Evolutionary conservation across 495 filamentous ascomycete species (phyloP).

Genomic region (Lepraria neglecta): DNA sequence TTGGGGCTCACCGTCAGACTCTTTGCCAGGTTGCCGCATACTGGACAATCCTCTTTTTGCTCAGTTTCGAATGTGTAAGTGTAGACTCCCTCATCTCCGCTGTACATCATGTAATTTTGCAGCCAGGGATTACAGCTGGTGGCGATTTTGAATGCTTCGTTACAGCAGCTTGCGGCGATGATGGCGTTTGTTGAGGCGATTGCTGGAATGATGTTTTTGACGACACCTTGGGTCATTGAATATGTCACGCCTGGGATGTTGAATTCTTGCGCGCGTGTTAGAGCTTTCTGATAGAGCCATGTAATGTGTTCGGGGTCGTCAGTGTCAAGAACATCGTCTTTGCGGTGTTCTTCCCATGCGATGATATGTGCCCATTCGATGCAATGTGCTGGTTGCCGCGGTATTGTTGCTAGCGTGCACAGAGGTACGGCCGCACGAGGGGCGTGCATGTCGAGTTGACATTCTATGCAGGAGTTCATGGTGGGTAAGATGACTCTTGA

Average conservation of each 20-base stretch:
- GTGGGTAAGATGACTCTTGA: conserved; percentile 88
- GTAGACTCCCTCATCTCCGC: conserved; percentile 87
- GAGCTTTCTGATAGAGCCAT: conserved; percentile 88
- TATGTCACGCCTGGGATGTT: conserved; percentile 92
- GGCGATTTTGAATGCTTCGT: conserved; percentile 92
- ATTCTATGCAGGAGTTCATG: conserved; percentile 93
- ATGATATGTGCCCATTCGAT: conserved; percentile 98
- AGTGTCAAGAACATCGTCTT: conserved; percentile 69
- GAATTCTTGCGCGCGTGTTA: conserved; percentile 75
- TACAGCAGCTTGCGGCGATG: conserved; percentile 90
- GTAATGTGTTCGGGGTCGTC: conserved; percentile 96
- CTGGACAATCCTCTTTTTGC: conserved; percentile 87
- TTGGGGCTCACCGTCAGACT: conserved; percentile 63
- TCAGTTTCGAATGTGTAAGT: conserved; percentile 94
- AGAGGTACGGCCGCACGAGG: conserved; percentile 89
- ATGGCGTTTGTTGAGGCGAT: conserved; percentile 98
- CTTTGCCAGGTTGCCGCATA: conserved; percentile 77
- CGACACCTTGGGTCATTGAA: conserved; percentile 92
- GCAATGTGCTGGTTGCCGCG: conserved; percentile 94
- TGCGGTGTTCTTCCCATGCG: conserved; percentile 57
- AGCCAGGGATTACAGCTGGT: conserved; percentile 74
- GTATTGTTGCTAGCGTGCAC: conserved; percentile 94
- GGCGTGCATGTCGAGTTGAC: conserved; percentile 96
- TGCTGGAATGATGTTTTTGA: conserved; percentile 99
- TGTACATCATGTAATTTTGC: conserved; percentile 99